Evolutionary conservation across 805 yeast genomes (phyloP).

Genomic region (Ogataea sp.): DNA sequence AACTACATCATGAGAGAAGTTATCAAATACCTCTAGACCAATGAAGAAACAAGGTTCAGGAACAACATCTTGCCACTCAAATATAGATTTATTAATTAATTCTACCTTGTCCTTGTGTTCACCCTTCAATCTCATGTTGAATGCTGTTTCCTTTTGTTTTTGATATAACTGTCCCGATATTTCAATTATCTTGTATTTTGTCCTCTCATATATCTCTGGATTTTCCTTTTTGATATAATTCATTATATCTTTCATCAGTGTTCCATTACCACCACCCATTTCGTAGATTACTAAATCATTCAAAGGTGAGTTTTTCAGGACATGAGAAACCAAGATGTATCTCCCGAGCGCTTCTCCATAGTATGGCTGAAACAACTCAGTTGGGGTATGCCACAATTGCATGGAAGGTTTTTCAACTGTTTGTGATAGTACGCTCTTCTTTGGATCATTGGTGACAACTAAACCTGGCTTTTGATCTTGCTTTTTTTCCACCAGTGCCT

Average conservation of each 20-base stretch:
- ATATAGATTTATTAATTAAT: slow-evolving; percentile 65
- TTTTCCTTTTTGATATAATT: slow-evolving; percentile 52
- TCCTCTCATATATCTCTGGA: slow-evolving; percentile 66
- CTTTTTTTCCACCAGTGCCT: slow-evolving; percentile 9
- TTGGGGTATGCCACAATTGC: slow-evolving; percentile 87
- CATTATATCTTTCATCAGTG: slow-evolving; percentile 68
- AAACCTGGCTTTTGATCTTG: background rate
- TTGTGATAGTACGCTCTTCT: background rate
- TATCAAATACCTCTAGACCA: slow-evolving; percentile 79
- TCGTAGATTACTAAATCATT: slow-evolving; percentile 72
- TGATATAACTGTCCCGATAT: slow-evolving; percentile 55
- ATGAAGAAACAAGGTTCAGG: slow-evolving; percentile 66
- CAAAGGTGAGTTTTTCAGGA: slow-evolving; percentile 59
- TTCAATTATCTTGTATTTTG: slow-evolving; percentile 66
- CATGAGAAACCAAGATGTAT: slow-evolving; percentile 64
- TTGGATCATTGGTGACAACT: background rate
- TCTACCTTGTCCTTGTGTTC: slow-evolving; percentile 48
- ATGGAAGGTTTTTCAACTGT: slow-evolving; percentile 29
- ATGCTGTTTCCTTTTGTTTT: slow-evolving; percentile 35
- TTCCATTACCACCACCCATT: slow-evolving; percentile 88
- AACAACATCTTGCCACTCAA: slow-evolving; percentile 59
- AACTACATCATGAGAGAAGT: slow-evolving; percentile 73
- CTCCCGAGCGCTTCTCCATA: slow-evolving; percentile 85
- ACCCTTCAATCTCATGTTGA: slow-evolving; percentile 19
- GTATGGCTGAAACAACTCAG: slow-evolving; percentile 75